phyloP scores from a whole-genome alignment of 257 asterid genomes.

The Nemophila menziesii region DNA sequence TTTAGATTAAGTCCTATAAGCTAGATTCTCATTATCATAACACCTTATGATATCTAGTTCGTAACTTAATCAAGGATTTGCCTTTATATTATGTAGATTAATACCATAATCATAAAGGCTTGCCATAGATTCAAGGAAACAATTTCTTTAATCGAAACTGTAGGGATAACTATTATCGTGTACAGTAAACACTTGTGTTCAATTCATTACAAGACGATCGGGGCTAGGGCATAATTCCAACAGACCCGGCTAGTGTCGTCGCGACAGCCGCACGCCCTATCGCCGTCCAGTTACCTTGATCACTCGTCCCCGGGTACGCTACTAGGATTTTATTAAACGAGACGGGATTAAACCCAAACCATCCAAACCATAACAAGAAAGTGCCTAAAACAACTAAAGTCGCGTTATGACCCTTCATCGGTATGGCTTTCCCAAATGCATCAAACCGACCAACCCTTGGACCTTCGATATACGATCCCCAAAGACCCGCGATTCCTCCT shows the following conservation, averaged over 20 bases:
- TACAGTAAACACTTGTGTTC: too few relatives aligned
- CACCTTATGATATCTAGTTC: too few relatives aligned
- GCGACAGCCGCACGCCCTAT: slow-evolving; percentile 42
- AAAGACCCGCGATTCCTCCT: slow-evolving; percentile 47
- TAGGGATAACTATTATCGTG: too few relatives aligned
- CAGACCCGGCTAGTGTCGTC: slow-evolving; percentile 37
- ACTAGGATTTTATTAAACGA: slow-evolving; percentile 39
- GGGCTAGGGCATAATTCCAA: too few relatives aligned
- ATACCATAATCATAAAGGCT: too few relatives aligned
- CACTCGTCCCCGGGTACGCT: slow-evolving; percentile 19
- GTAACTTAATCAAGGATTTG: too few relatives aligned
- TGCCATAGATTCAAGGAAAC: too few relatives aligned
- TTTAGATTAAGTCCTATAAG: too few relatives aligned
- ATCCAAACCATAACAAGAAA: slow-evolving; percentile 45
- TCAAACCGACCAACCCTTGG: slow-evolving; percentile 50
- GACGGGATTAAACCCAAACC: slow-evolving; percentile 54
- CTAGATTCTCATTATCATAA: too few relatives aligned
- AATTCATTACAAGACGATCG: too few relatives aligned
- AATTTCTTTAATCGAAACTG: too few relatives aligned
- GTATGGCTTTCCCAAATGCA: slow-evolving; percentile 29
- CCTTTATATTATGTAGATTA: too few relatives aligned
- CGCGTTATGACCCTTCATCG: slow-evolving; percentile 43
- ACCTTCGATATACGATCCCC: slow-evolving; percentile 44
- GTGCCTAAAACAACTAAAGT: slow-evolving; percentile 47
- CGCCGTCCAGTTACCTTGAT: slow-evolving; percentile 39